These are phyloP conservation scores for Pseudozyma pruni DNA, from an alignment of 1,284 basidiomycete species.

Conservation along the genomic window DNA sequence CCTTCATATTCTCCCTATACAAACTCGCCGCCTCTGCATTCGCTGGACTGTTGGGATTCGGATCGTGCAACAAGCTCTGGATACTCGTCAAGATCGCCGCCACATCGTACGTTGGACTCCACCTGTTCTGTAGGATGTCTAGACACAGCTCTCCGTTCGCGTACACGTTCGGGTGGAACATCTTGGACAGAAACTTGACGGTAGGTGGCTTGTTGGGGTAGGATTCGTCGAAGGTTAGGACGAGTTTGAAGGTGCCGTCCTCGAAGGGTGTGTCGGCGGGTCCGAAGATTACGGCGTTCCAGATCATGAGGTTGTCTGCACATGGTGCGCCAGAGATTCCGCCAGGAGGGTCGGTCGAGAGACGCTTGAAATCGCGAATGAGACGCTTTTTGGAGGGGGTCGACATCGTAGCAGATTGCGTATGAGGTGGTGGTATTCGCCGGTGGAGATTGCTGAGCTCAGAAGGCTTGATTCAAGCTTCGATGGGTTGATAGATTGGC, in stretches of 20 bases:
- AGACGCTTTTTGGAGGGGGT: conserved; percentile 66
- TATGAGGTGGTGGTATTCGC: not conserved
- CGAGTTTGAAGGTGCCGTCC: conserved; percentile 96
- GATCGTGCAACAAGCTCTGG: conserved; percentile 93
- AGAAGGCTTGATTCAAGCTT: no score
- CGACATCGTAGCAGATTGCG: conserved; percentile 22
- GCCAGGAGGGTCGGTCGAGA: conserved; percentile 91
- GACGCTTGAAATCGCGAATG: conserved; percentile 79
- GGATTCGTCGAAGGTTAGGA: conserved; percentile 94
- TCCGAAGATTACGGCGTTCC: conserved; percentile 99
- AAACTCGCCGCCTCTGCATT: conserved; percentile 96
- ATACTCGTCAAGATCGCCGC: conserved; percentile 96
- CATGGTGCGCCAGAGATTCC: conserved; percentile 96
- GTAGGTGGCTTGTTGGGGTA: conserved; percentile 98
- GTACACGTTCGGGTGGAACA: conserved; percentile 99
- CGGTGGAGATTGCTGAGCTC: no score
- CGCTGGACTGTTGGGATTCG: conserved; percentile 93
- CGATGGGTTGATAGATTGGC: no score
- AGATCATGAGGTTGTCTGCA: conserved; percentile 97
- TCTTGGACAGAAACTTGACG: conserved; percentile 94
- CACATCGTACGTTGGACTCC: conserved; percentile 98
- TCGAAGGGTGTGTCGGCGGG: conserved; percentile 98
- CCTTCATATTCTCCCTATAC: conserved; percentile 98
- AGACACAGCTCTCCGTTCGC: conserved; percentile 97
- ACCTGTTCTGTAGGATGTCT: conserved; percentile 96